Evolutionary conservation across 768 basidiomycete species (phyloP).

Genomic region (Tricholoma saponaceum): DNA sequence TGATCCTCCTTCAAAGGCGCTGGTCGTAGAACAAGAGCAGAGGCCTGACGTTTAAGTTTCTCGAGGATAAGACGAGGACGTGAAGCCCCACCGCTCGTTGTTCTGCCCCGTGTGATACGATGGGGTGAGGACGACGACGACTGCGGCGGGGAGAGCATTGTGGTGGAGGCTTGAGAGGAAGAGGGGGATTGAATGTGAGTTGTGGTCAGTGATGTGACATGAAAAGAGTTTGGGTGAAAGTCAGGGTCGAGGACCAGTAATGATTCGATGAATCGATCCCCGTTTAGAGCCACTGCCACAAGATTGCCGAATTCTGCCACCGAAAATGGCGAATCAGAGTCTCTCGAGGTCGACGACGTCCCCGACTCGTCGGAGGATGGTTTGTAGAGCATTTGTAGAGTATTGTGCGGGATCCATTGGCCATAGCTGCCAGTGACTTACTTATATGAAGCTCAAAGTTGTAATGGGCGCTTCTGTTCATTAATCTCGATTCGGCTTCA

Average conservation of each 20-base stretch:
- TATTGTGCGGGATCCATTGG: too few species aligned
- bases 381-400: neutral
- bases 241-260: conserved; percentile 14
- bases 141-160: neutral
- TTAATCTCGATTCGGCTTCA: too few species aligned
- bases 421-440: too few species aligned
- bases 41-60: conserved; percentile 17
- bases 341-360: conserved; percentile 1
- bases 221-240: conserved; percentile 1
- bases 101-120: neutral
- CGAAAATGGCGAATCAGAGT: conserved; percentile 13
- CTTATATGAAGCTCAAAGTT: too few species aligned
- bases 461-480: too few species aligned
- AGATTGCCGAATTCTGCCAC: conserved; percentile 16
- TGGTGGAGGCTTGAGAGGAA: neutral
- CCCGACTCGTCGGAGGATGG: too few species aligned
- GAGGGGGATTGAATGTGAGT: neutral
- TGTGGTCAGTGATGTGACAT: neutral
- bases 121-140: too few species aligned
- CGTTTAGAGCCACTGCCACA: conserved; percentile 16
- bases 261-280: conserved; percentile 16
- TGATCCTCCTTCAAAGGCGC: neutral
- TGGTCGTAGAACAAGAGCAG: conserved; percentile 11
- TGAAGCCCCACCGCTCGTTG: neutral
- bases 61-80: conserved; percentile 12